Evolutionary conservation across 2,329 filamentous ascomycete species (phyloP), one percentile per base, ranked within the genome.

Genomic region (Pseudogymnoascus pannorum): DNA sequence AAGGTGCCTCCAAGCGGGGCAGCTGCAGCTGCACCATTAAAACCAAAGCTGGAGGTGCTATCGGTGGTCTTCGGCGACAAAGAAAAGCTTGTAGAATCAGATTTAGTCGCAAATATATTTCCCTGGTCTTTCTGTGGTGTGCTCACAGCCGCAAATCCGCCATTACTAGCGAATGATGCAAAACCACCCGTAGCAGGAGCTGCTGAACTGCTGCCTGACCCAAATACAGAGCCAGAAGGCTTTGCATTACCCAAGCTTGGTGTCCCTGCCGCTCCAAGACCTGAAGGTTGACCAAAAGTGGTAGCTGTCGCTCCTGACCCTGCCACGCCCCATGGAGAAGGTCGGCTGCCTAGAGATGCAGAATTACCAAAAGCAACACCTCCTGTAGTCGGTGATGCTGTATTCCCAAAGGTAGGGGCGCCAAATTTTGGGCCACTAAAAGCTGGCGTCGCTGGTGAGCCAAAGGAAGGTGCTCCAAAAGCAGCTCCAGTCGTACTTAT

Each of bases 231-330:
- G 20, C 33, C 54, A 29, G 60, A 7, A 29, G 72, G 75, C 57
- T 74, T 75, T 8, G 70, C 66, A 33, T 69, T 62, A 12, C 68
- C 71, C 57, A 73, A 75, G 2, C 72, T 73, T 4, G 75, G 71
- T 59, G 76, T 73, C 59, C 66, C 65, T 38, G 69, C 66, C 4
- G 69, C 57, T 59, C 72, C 74, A 5, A 78, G 69, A 61, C 83
- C 82, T 12, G 78, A 76, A 6, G 79, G 72, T 68, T 85, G 81
- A 1, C 83, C 83, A 71, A 87, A 86, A 1, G 79, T 74, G 16
- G 70, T 68, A 31, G 72, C 65, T 40, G 73, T 61, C 24, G 60
- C 64, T 3, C 75, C 71, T 18, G 67, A 24, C 31, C 66, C 62
- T 20, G 60, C 65, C 36, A 64, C 74, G 18, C 75, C 77, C 84